Percentiles rank a stretch among this genome's conserved stretches.
Conservation (phyloP, 2,329 filamentous ascomycete genomes). For the Fusarium humuli region DNA sequence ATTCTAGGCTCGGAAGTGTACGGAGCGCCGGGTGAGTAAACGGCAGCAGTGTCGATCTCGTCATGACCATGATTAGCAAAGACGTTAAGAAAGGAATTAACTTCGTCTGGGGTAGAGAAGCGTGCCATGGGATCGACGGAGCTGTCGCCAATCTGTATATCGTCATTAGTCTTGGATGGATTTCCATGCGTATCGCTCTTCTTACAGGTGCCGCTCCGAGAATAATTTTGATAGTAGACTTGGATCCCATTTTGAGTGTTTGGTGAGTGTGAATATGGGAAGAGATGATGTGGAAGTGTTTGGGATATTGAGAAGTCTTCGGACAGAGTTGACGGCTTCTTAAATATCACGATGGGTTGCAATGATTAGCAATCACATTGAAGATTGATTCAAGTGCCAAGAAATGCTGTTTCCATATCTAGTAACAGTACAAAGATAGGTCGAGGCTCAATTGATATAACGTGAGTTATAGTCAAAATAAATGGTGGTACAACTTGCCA, state of each 20-base stretch:
- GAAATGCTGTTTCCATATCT: background rate
- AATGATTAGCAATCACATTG: background rate
- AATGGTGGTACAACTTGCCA: background rate
- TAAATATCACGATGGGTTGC: background rate
- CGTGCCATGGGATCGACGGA: slow-evolving; percentile 38
- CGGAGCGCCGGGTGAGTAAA: slow-evolving; percentile 47
- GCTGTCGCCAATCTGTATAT: slow-evolving; percentile 39
- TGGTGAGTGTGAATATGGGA: background rate
- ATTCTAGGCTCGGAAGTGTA: slow-evolving; percentile 49
- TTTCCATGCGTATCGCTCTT: rapidly evolving
- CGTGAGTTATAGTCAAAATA: too few species aligned
- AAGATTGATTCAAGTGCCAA: background rate
- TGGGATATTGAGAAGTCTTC: background rate
- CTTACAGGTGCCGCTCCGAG: slow-evolving; percentile 34
- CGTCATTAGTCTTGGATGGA: background rate
- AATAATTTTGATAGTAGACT: slow-evolving; percentile 29
- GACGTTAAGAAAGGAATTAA: slow-evolving; percentile 36
- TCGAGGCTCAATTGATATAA: rapidly evolving
- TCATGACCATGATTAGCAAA: slow-evolving; percentile 44
- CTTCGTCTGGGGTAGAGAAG: slow-evolving; percentile 44
- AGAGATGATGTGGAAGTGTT: background rate
- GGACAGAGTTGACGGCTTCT: background rate
- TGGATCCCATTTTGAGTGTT: slow-evolving; percentile 8
- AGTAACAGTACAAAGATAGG: background rate
- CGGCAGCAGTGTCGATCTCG: slow-evolving; percentile 50